phyloP scores from a whole-genome alignment of 495 filamentous ascomycete genomes.

The Bombardia bombarda region DNA sequence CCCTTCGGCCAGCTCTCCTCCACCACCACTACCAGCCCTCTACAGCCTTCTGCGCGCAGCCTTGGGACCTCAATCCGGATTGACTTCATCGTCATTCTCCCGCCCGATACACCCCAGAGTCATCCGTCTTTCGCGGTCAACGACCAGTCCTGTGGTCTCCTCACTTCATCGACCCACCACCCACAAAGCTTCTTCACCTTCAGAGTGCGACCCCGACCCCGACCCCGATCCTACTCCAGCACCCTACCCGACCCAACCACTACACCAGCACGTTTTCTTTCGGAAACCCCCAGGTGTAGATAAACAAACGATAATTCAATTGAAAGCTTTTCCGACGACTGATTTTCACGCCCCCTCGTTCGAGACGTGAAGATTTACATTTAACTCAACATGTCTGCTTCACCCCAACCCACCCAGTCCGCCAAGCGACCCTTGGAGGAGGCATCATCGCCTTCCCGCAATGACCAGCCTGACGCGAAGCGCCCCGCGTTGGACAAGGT shows the following conservation, averaged over 20 bases:
- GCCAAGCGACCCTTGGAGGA: conserved; percentile 95
- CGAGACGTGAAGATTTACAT: conserved; percentile 25
- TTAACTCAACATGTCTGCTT: conserved; percentile 45
- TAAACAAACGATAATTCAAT: conserved; percentile 40
- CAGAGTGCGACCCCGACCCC: conserved; percentile 21
- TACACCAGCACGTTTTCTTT: conserved; percentile 90
- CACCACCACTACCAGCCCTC: too few species aligned
- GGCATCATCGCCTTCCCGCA: conserved; percentile 85
- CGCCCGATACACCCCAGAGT: conserved; percentile 11
- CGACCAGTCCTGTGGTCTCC: conserved; percentile 4
- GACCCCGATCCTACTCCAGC: conserved; percentile 4
- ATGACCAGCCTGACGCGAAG: conserved; percentile 94
- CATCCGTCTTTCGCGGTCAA: conserved; percentile 10
- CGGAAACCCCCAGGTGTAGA: conserved; percentile 78
- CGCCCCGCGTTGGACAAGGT: conserved; percentile 92
- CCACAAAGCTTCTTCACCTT: conserved; percentile 8
- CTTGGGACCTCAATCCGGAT: conserved; percentile 10
- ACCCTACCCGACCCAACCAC: conserved; percentile 26
- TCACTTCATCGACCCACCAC: conserved; percentile 19
- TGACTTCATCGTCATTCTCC: conserved; percentile 10
- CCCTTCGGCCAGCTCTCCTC: conserved; percentile 8
- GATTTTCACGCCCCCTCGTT: conserved; percentile 3
- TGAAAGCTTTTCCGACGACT: conserved; percentile 46
- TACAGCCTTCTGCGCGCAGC: conserved; percentile 6
- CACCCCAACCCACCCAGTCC: conserved; percentile 46